These are phyloP conservation scores for Solanum ahanhuiri DNA, from an alignment of 257 asterid species.

Conservation along the genomic window DNA sequence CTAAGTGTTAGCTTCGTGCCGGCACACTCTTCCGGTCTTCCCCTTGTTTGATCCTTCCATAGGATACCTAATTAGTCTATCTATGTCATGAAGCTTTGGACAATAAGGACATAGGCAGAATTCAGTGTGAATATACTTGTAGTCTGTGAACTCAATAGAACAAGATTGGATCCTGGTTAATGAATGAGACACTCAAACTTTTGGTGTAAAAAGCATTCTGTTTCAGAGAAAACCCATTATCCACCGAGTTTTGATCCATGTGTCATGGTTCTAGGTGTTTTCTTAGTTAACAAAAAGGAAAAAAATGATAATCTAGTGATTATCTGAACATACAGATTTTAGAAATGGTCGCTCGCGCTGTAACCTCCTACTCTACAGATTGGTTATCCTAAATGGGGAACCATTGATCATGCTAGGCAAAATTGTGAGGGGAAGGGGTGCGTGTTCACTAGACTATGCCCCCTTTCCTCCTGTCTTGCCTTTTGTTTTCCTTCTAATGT, in stretches of 20 bases:
- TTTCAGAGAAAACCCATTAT: neutral
- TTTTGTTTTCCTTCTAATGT: too few species aligned
- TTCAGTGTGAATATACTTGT: neutral
- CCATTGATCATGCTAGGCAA: neutral
- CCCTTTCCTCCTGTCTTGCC: too few species aligned
- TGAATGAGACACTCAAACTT: neutral
- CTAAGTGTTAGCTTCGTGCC: neutral
- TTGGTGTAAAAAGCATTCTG: neutral
- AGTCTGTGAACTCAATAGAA: neutral
- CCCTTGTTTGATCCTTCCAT: neutral
- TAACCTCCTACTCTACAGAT: neutral
- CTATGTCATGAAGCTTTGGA: neutral
- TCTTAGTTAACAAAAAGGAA: neutral
- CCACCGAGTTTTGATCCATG: neutral
- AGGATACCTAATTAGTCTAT: neutral
- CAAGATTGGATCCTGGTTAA: neutral
- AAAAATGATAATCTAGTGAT: neutral
- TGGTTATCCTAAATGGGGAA: neutral
- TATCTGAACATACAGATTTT: neutral
- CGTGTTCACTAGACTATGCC: too few species aligned
- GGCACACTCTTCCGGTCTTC: neutral
- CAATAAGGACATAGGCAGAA: neutral
- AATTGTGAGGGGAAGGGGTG: too few species aligned
- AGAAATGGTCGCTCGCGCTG: neutral
- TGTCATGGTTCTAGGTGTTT: neutral